Conservation (phyloP, 2,329 filamentous ascomycete genomes). For the Blastomyces silverae region DNA sequence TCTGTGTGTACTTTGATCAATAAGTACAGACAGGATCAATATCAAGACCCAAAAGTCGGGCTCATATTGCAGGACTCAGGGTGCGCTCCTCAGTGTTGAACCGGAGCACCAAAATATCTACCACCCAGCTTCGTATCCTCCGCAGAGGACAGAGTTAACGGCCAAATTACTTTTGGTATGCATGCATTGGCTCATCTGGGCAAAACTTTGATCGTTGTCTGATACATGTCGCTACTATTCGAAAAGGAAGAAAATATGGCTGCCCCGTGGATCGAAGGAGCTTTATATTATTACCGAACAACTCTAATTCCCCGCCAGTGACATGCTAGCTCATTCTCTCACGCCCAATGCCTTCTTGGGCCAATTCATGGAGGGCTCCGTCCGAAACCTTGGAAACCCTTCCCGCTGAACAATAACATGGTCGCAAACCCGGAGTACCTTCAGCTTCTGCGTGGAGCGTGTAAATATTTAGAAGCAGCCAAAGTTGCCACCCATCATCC, state of each 20-base stretch:
- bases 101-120: background rate
- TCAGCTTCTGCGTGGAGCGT: too few relatives aligned
- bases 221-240: background rate
- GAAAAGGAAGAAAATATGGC: background rate
- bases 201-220: background rate
- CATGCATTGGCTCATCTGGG: background rate
- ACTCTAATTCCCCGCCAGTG: background rate
- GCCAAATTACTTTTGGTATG: background rate
- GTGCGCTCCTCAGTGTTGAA: background rate
- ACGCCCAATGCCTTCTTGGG: too few relatives aligned
- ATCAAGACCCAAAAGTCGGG: background rate
- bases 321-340: too few relatives aligned
- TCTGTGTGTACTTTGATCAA: background rate
- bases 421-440: too few relatives aligned
- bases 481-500: too few relatives aligned
- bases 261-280: background rate
- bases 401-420: too few relatives aligned
- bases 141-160: background rate
- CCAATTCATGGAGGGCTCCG: too few relatives aligned
- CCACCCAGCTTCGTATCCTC: background rate
- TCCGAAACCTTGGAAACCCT: too few relatives aligned
- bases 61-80: background rate
- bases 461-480: too few relatives aligned
- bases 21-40: background rate
- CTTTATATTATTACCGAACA: background rate